These are phyloP conservation scores for Tylopilus orsonianus DNA, from an alignment of 1,284 basidiomycete genomes.

Conservation along the genomic window DNA sequence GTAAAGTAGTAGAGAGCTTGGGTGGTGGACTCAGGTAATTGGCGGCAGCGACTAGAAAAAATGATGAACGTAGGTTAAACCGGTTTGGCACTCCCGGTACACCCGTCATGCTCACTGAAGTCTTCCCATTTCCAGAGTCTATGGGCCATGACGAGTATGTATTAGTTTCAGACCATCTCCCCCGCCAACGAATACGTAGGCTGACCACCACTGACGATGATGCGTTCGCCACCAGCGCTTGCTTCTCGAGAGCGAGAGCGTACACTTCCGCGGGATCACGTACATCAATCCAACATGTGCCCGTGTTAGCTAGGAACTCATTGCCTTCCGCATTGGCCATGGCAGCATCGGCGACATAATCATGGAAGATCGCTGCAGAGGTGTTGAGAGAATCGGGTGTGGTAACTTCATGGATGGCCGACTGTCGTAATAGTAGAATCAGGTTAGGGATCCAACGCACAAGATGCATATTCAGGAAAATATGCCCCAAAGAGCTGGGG, in stretches of 20 bases:
- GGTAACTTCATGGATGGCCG: conserved; percentile 50
- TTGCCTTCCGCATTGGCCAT: conserved; percentile 21
- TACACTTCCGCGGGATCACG: conserved; percentile 59
- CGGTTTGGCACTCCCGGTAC: neutral
- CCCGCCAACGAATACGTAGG: conserved; percentile 1
- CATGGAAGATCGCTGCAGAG: conserved; percentile 38
- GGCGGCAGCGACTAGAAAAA: conserved; percentile 29
- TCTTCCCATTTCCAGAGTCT: conserved; percentile 36
- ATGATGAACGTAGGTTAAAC: neutral
- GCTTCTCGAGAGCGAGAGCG: conserved; percentile 49
- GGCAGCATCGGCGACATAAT: conserved; percentile 30
- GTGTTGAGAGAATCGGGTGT: conserved; percentile 49
- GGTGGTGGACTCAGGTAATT: conserved; percentile 27
- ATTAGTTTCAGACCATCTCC: neutral
- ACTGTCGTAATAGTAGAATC: conserved; percentile 26
- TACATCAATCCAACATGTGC: conserved; percentile 35
- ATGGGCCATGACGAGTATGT: neutral
- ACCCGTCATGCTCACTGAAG: conserved; percentile 22
- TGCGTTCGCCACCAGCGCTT: conserved; percentile 61
- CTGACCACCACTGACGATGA: conserved; percentile 45
- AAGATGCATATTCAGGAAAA: neutral
- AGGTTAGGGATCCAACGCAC: neutral
- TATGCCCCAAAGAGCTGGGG: conserved; percentile 38
- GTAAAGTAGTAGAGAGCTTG: conserved; percentile 21
- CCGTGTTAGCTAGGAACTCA: conserved; percentile 30